phyloP scores from a whole-genome alignment of 441 rosid species.

The Macaranga tanarius region DNA sequence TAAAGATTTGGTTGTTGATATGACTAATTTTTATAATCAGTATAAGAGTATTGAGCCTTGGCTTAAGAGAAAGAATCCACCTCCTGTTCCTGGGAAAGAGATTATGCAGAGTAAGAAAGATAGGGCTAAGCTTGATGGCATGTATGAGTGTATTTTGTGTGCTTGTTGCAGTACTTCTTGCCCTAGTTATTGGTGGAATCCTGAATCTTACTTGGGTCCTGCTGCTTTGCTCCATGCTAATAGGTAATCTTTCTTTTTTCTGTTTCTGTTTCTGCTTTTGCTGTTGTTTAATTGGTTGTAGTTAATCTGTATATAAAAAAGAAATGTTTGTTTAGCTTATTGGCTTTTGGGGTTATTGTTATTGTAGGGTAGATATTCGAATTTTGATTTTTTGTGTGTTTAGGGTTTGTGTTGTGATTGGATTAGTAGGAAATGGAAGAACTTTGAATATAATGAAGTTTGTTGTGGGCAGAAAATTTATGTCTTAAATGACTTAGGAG shows the following conservation, averaged over 20 bases:
- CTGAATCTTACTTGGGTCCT: constrained; percentile 91
- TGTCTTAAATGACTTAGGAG: background rate
- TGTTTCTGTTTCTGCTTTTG: background rate
- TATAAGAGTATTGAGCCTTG: constrained; percentile 99
- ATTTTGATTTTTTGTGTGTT: background rate
- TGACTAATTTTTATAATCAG: constrained; percentile 95
- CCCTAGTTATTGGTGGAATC: constrained; percentile 99
- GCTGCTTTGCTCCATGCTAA: constrained; percentile 96
- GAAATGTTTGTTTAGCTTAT: background rate
- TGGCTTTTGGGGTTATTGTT: background rate
- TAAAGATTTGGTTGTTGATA: constrained; percentile 92
- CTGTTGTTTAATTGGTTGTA: background rate
- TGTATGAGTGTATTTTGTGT: constrained; percentile 93
- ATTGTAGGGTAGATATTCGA: background rate
- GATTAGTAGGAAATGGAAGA: background rate
- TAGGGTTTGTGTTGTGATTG: background rate
- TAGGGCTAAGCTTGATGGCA: constrained; percentile 89
- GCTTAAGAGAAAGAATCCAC: constrained; percentile 90
- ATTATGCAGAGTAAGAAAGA: constrained; percentile 82
- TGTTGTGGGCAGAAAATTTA: background rate
- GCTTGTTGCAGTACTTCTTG: constrained; percentile 95
- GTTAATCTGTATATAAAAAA: background rate
- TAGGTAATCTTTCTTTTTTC: constrained; percentile 42
- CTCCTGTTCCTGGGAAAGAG: constrained; percentile 71
- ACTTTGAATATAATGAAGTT: background rate